phyloP scores from a whole-genome alignment of 768 basidiomycete genomes.

The Termitomyces sp. region DNA sequence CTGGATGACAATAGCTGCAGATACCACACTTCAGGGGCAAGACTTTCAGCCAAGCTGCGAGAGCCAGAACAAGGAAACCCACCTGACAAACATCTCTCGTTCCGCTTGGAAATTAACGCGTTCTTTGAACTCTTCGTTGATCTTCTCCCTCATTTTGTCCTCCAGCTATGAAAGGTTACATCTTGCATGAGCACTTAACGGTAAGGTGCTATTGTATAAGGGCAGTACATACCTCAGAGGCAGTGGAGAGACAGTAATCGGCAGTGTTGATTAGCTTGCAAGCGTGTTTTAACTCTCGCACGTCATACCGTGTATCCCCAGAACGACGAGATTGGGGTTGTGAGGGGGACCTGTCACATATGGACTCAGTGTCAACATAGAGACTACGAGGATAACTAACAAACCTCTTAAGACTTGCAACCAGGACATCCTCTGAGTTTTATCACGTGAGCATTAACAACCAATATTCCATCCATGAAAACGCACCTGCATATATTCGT shows the following conservation, averaged over 20 bases:
- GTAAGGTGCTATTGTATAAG: neutral
- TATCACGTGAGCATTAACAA: slow-evolving; percentile 5
- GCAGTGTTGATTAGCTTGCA: slow-evolving; percentile 95
- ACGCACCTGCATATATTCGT: slow-evolving; percentile 80
- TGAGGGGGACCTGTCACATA: slow-evolving; percentile 26
- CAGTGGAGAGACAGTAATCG: slow-evolving; percentile 93
- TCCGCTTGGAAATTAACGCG: slow-evolving; percentile 81
- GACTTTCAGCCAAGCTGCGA: slow-evolving; percentile 1
- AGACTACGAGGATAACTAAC: neutral
- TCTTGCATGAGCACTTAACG: neutral
- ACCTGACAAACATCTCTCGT: slow-evolving; percentile 89
- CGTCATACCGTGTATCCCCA: slow-evolving; percentile 73
- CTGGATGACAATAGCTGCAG: slow-evolving; percentile 73
- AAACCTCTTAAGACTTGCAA: slow-evolving; percentile 68
- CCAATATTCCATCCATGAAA: neutral
- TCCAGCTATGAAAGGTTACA: slow-evolving; percentile 58
- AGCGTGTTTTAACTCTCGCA: slow-evolving; percentile 70
- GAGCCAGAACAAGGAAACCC: slow-evolving; percentile 12
- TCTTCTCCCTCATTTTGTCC: slow-evolving; percentile 82
- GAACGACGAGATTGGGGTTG: slow-evolving; percentile 58
- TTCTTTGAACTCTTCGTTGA: slow-evolving; percentile 71
- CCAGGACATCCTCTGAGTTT: slow-evolving; percentile 79
- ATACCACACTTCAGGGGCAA: slow-evolving; percentile 58
- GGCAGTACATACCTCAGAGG: slow-evolving; percentile 57
- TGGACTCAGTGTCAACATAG: slow-evolving; percentile 6